Base-by-base conservation (phyloP, 345 rosid species). In the Carallia pectinifolia region DNA sequence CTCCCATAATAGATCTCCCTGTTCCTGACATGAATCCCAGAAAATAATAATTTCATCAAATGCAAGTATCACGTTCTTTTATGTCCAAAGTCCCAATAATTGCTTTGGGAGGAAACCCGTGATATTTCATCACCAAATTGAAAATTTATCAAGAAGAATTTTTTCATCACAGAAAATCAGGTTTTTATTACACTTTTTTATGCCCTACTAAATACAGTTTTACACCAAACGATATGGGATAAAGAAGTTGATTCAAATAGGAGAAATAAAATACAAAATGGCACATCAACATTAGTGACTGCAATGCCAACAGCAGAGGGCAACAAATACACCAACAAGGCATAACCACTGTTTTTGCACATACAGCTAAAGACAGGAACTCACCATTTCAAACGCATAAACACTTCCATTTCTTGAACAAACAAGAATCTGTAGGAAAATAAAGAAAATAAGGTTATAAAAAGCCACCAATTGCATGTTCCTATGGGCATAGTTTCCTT, bases 401-500 rank as follows among this genome's bases (percentile, higher is more conserved):
- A 95, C 74, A 69, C 83, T 85, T 82, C 97, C 97, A 74, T 83
- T 88, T 76, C 94, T 90, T 64, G 92, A 90, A 74, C 97, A 88
- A 71, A 95, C 59, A n/a, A 95, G 84, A 71, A 86, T 86, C 99
- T 95, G 77, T 59, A 79, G 61, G 13, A 75, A 69, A 62, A 60
- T 16, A 73, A 69, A 31, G 47, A 60, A 23, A 48, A 56, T n/a
- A 68, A n/a, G 8, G 31, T 18, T 10, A 63, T 1, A 18, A 33
- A n/a, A 39, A 18, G 39, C 55, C 68, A 71, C 58, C 16, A 65
- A 58, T 36, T 12, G 16, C 19, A 52, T 53, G 29, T 23, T 13
- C 15, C 36, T 19, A 48, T 50, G 36, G 27, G 69, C 19, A 6
- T 64, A 30, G 55, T 8, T 61, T 12, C 13, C 50, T 44, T 9